A percentile compares a stretch with the other conserved stretches of the same genome.
Conservation (phyloP, 73 alveolate species). For the Stentor roeselii region DNA sequence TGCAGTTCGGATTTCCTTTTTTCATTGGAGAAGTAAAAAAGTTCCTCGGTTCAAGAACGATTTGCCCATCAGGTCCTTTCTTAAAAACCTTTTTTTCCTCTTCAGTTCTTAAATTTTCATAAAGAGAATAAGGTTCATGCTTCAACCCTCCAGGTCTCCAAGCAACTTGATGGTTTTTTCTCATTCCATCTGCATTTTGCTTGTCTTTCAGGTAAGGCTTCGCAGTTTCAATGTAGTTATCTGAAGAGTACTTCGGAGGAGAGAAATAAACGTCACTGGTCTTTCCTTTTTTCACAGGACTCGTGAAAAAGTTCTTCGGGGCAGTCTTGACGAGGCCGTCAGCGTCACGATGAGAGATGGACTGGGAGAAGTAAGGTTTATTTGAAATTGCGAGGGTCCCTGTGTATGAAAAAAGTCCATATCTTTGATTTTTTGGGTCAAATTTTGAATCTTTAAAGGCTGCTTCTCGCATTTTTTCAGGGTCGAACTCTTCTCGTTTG, state of each 20-base stretch:
- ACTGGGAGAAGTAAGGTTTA: neutral
- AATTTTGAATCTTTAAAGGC: neutral
- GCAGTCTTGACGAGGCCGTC: conserved; percentile 5
- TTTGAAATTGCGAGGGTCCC: conserved; percentile 22
- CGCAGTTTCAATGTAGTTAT: conserved; percentile 51
- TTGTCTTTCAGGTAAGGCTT: conserved; percentile 38
- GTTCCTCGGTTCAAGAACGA: conserved; percentile 55
- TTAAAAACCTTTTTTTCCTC: conserved; percentile 28
- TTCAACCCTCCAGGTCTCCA: conserved; percentile 59
- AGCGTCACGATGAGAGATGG: neutral
- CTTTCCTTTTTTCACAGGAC: conserved; percentile 37
- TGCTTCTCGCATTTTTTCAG: neutral
- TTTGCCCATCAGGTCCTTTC: conserved; percentile 51
- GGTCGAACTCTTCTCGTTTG: neutral
- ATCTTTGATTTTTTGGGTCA: conserved; percentile 19
- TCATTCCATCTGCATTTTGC: conserved; percentile 39
- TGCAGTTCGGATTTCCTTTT: conserved; percentile 36
- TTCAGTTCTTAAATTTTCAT: conserved; percentile 40
- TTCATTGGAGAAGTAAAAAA: conserved; percentile 61
- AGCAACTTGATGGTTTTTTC: conserved; percentile 40
- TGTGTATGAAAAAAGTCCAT: conserved; percentile 26
- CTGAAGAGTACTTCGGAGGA: conserved; percentile 40
- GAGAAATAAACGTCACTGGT: conserved; percentile 44
- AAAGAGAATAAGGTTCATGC: conserved; percentile 36
- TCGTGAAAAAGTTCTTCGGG: conserved; percentile 31